Conservation (phyloP, 768 basidiomycete species). For the Hebeloma cylindrosporum region DNA sequence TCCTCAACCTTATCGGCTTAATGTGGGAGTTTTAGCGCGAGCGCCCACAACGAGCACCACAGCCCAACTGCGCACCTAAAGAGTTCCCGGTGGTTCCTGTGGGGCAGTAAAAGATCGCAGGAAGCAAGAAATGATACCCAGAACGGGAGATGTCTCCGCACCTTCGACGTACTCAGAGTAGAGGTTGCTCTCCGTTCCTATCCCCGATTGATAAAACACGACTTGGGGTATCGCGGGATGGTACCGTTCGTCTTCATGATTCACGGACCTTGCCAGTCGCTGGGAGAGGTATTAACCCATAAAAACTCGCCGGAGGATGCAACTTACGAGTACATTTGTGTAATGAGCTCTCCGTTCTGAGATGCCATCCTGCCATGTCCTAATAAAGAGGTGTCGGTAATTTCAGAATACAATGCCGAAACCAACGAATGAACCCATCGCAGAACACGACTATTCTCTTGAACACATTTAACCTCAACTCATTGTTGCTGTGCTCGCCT, state of each 20-base stretch:
- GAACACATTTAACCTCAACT: slow-evolving; percentile 25
- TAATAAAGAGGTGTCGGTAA: slow-evolving; percentile 22
- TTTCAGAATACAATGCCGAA: not conserved
- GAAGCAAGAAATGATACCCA: not conserved
- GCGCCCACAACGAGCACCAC: not conserved
- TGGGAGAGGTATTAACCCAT: slow-evolving; percentile 20
- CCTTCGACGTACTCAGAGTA: slow-evolving; percentile 65
- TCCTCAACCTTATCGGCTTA: slow-evolving; percentile 74
- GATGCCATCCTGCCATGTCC: slow-evolving; percentile 75
- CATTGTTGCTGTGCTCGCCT: slow-evolving; percentile 15
- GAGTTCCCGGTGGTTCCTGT: slow-evolving; percentile 64
- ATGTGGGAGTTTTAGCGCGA: slow-evolving; percentile 3
- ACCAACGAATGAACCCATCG: slow-evolving; percentile 59
- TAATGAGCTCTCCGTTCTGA: slow-evolving; percentile 44
- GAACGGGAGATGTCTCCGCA: slow-evolving; percentile 20
- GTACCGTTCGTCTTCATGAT: slow-evolving; percentile 46
- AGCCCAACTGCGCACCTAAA: slow-evolving; percentile 43
- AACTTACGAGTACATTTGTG: slow-evolving; percentile 55
- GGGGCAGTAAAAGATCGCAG: slow-evolving; percentile 2
- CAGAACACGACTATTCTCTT: slow-evolving; percentile 75
- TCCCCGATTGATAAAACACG: slow-evolving; percentile 64
- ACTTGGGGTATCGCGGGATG: slow-evolving; percentile 52
- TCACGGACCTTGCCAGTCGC: slow-evolving; percentile 55
- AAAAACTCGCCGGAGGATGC: not conserved
- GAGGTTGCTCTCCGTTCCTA: slow-evolving; percentile 55